Conservation (phyloP, 1,284 basidiomycete genomes). For the Ustilago nuda region DNA sequence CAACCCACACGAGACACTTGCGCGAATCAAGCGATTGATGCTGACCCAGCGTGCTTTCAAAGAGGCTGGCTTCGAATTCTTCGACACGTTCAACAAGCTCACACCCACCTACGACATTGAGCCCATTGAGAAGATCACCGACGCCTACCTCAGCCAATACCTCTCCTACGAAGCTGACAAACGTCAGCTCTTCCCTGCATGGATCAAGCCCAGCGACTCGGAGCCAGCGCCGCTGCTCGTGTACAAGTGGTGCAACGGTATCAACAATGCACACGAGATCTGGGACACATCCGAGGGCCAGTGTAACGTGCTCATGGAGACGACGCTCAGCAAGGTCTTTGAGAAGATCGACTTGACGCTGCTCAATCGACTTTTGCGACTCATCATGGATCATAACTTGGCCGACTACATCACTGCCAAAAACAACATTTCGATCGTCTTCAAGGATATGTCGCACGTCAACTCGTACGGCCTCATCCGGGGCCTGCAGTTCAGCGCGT, state of each 20-base stretch:
- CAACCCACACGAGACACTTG: constrained; percentile 68
- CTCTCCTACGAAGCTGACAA: constrained; percentile 69
- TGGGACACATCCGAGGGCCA: constrained; percentile 68
- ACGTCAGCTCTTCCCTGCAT: constrained; percentile 69
- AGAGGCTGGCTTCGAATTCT: constrained; percentile 68
- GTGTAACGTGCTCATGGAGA: constrained; percentile 69
- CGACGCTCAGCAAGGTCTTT: constrained; percentile 66
- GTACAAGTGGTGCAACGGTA: constrained; percentile 69
- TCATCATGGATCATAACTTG: constrained; percentile 69
- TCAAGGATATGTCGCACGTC: constrained; percentile 69
- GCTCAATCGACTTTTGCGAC: constrained; percentile 67
- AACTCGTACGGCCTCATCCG: constrained; percentile 68
- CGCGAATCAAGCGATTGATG: constrained; percentile 69
- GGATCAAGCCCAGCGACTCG: constrained; percentile 69
- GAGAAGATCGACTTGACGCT: constrained; percentile 69
- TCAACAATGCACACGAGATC: constrained; percentile 67
- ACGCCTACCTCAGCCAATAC: constrained; percentile 69
- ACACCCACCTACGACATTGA: constrained; percentile 69
- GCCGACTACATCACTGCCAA: constrained; percentile 69
- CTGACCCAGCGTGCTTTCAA: constrained; percentile 69
- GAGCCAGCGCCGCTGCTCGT: constrained; percentile 68
- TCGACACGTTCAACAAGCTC: constrained; percentile 67
- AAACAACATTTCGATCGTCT: constrained; percentile 69
- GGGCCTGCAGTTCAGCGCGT: constrained; percentile 68
- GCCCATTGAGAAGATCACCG: constrained; percentile 69